Base-by-base conservation (phyloP, 176 grass and related monocot species). In the Zoysia japonica region DNA sequence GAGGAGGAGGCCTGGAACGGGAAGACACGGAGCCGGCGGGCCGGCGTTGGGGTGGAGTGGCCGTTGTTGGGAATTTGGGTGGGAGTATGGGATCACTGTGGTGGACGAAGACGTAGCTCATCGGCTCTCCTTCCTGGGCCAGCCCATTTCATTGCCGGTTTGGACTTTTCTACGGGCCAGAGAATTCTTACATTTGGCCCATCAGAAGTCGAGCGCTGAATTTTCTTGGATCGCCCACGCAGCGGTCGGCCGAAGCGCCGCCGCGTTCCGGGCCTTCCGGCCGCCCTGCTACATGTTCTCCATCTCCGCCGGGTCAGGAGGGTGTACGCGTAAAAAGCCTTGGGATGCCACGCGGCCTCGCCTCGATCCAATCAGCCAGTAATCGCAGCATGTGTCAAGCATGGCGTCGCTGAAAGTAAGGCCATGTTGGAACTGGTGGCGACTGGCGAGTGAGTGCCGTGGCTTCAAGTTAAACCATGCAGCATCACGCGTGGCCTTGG, bases 61-160 rank as follows among this genome's bases (percentile, higher is more conserved):
- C 73, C 72, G 67, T 78, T 70, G 13, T 75, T 69, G 14, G 61
- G 11, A 9, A 3, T 17, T 16, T 7, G 67, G 82, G 28, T 28
- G 28, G 28, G 28, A 28, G 28, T 28, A 88, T 88, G 38, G 74
- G 76, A 84, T 88, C 81, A 76, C 55, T 63, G 86, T 84, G 81
- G 47, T 88, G 80, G 80, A 78, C 49, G 72, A 70, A 72, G 73
- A 71, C 59, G 74, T 71, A 36, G 11, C 8, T 13, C 43, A 83
- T 15, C 37, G 10, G 71, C 62, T 67, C 62, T 59, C 7, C 28
- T 52, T 52, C 2, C 15, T 54, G 60, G 80, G 47, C 60, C 20
- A 9, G 40, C 42, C 42, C 43, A 55, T 52, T 28, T 28, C 28
- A 28, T 28, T 28, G 5, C 39, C 6, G 5, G 3, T 46, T 68